Conservation (phyloP, 768 basidiomycete genomes). For the Nevesoporus exiguus region DNA sequence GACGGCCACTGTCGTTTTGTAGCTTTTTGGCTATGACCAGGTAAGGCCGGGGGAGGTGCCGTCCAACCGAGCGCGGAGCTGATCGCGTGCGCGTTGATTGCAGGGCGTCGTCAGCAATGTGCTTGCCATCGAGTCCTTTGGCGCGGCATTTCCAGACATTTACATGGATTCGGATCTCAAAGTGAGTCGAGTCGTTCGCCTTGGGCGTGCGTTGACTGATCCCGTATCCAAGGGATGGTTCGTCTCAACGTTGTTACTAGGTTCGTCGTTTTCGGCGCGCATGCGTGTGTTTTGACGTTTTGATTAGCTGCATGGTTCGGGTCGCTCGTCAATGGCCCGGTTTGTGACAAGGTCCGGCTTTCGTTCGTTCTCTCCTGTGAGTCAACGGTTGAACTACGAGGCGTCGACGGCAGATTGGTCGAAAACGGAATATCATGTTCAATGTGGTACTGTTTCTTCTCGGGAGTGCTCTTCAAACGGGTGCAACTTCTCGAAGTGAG, state of each 20-base stretch:
- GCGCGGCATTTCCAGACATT: conserved; percentile 31
- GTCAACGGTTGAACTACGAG: not conserved
- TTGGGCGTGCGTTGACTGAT: not conserved
- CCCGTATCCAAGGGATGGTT: conserved; percentile 27
- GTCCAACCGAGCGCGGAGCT: not conserved
- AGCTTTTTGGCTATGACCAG: conserved; percentile 35
- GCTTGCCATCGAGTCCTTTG: conserved; percentile 34
- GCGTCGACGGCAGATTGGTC: conserved; percentile 20
- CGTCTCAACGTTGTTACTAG: conserved; percentile 26
- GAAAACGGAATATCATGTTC: conserved; percentile 27
- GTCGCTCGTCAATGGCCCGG: conserved; percentile 28
- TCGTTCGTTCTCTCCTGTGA: not conserved
- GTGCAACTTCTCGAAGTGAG: conserved; percentile 26
- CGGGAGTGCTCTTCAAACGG: conserved; percentile 30
- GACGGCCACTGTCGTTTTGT: not conserved
- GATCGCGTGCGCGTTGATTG: not conserved
- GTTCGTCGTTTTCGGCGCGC: conserved; percentile 13
- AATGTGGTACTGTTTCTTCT: conserved; percentile 29
- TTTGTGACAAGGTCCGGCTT: conserved; percentile 29
- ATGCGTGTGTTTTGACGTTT: not conserved
- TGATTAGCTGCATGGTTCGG: conserved; percentile 30
- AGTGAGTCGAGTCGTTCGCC: conserved; percentile 3
- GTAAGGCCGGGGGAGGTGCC: not conserved
- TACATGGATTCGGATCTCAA: conserved; percentile 28
- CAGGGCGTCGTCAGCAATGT: conserved; percentile 33